phyloP scores from a whole-genome alignment of 306 rosid species.

The Medicago arabica region DNA sequence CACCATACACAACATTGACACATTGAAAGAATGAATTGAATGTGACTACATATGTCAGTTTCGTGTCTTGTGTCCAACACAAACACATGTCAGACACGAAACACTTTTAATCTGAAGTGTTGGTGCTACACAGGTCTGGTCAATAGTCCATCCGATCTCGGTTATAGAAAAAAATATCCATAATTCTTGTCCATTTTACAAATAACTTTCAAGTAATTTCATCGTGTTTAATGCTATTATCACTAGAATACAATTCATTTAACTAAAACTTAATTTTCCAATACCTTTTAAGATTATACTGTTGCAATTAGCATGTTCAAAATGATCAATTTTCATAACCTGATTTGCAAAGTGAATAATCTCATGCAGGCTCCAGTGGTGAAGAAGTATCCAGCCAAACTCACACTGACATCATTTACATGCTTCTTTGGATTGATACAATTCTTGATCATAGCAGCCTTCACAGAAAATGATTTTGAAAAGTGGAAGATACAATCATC shows the following conservation, averaged over 20 bases:
- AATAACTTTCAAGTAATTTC: not conserved
- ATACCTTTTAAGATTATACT: no score
- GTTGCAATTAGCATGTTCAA: not conserved
- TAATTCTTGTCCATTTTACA: no score
- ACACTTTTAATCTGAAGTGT: not conserved
- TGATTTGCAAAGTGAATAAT: not conserved
- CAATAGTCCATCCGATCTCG: not conserved
- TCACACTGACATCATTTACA: constrained; percentile 64
- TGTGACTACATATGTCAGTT: not conserved
- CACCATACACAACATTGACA: not conserved
- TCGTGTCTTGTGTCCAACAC: no score
- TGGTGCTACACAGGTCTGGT: not conserved
- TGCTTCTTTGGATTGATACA: constrained; percentile 81
- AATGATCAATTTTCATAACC: constrained; percentile 19
- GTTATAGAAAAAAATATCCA: no score
- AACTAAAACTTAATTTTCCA: not conserved
- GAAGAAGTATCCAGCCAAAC: constrained; percentile 70
- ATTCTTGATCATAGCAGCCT: constrained; percentile 70
- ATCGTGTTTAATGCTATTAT: not conserved
- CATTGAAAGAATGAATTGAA: not conserved
- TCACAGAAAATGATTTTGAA: constrained; percentile 60
- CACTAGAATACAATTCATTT: no score
- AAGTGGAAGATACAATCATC: constrained; percentile 65
- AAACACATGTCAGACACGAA: no score
- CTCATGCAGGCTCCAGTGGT: constrained; percentile 66